Conservation (phyloP, 169 alveolate species). For the Eimeria acervulina region DNA sequence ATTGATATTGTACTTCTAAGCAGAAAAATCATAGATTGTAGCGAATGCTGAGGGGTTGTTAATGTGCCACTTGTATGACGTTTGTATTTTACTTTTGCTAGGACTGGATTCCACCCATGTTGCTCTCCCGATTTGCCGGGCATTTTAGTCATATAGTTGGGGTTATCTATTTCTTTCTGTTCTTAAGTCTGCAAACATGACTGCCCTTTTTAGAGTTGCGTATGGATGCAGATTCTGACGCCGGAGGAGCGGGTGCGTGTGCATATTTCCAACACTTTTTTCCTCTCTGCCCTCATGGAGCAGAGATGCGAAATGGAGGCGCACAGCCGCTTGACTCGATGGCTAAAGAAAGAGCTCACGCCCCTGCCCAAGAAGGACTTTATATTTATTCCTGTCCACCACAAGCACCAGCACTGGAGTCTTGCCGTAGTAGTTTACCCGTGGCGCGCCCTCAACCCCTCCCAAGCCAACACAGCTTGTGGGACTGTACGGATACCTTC, state of each 20-base stretch:
- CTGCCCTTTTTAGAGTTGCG: neutral
- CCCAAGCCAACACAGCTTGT: neutral
- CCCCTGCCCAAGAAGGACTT: constrained; percentile 68
- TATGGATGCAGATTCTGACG: constrained; percentile 66
- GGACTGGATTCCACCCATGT: neutral
- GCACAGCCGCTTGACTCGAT: constrained; percentile 70
- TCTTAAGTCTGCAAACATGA: neutral
- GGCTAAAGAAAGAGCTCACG: constrained; percentile 71
- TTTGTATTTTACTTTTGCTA: neutral
- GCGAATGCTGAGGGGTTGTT: neutral
- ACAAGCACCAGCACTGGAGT: constrained; percentile 77
- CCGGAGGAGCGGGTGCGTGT: constrained; percentile 59
- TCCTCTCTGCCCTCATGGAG: constrained; percentile 63
- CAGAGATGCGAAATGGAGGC: constrained; percentile 44
- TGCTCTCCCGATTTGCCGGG: neutral
- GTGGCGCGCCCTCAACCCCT: constrained; percentile 50
- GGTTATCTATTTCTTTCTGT: neutral
- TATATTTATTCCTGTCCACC: constrained; percentile 76
- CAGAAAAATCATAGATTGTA: neutral
- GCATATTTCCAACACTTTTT: constrained; percentile 73
- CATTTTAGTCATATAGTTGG: neutral
- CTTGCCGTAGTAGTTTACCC: constrained; percentile 68
- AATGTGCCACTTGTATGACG: neutral
- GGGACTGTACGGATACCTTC: constrained; percentile 3
- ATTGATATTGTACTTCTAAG: neutral